Percentiles rank a stretch among this genome's conserved stretches.
phyloP scores from a whole-genome alignment of 2,329 filamentous ascomycete species.

The Fusarium kyushuense region DNA sequence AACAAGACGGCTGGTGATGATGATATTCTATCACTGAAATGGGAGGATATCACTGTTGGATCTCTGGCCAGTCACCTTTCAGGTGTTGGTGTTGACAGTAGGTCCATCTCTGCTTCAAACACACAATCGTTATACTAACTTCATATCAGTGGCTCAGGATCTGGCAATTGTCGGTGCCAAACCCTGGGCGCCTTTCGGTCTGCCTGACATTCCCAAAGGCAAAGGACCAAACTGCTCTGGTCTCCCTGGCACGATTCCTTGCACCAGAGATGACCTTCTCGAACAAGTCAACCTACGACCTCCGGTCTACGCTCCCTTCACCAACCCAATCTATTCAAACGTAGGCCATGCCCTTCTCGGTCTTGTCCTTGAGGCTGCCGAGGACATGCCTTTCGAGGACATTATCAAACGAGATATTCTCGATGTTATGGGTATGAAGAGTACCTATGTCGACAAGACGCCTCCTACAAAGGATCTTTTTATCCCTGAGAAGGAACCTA shows the following conservation, averaged over 20 bases:
- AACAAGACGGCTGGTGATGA: slow-evolving; percentile 44
- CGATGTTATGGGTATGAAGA: slow-evolving; percentile 57
- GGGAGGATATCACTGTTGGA: slow-evolving; percentile 62
- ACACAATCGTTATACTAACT: not conserved
- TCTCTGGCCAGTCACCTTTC: slow-evolving; percentile 60
- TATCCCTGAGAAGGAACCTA: slow-evolving; percentile 51
- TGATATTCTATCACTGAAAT: slow-evolving; percentile 53
- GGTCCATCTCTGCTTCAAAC: not conserved
- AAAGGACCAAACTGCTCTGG: slow-evolving; percentile 52
- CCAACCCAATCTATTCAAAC: slow-evolving; percentile 63
- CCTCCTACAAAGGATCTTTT: slow-evolving; percentile 52
- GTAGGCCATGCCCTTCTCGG: slow-evolving; percentile 60
- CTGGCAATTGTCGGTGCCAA: slow-evolving; percentile 46
- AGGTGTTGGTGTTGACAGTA: slow-evolving; percentile 57
- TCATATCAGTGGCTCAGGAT: slow-evolving; percentile 50
- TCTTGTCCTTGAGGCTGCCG: slow-evolving; percentile 59
- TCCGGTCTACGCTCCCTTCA: slow-evolving; percentile 59
- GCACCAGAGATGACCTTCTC: slow-evolving; percentile 49
- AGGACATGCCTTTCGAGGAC: slow-evolving; percentile 55
- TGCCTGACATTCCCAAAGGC: slow-evolving; percentile 49
- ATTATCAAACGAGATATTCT: slow-evolving; percentile 57
- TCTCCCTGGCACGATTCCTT: slow-evolving; percentile 50
- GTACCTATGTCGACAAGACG: slow-evolving; percentile 53
- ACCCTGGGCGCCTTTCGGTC: slow-evolving; percentile 49
- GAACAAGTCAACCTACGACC: slow-evolving; percentile 45